Conservation (phyloP, 2,329 filamentous ascomycete species). For the Scopulariopsis brevicaulis region DNA sequence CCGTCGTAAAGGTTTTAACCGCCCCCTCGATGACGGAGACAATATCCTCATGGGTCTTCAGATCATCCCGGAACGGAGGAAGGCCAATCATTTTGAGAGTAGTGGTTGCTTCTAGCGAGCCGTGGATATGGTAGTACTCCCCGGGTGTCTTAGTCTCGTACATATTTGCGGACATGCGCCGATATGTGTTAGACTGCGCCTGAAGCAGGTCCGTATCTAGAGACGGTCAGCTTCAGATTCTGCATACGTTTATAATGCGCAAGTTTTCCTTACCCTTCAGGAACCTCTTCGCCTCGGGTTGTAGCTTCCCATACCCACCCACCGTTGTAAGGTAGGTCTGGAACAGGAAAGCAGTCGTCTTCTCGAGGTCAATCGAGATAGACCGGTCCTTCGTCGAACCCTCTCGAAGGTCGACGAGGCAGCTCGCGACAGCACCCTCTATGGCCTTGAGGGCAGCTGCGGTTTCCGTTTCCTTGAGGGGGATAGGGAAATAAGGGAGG, state of each 20-base stretch:
- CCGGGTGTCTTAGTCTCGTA: constrained; percentile 52
- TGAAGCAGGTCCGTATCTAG: constrained; percentile 53
- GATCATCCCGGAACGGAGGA: constrained; percentile 45
- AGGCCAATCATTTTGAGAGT: constrained; percentile 62
- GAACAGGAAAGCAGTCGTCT: constrained; percentile 34
- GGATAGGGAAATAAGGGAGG: constrained; percentile 19
- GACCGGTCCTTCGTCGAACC: constrained; percentile 15
- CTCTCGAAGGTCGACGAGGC: constrained; percentile 43
- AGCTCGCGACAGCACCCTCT: constrained; percentile 47
- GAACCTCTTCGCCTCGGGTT: constrained; percentile 16
- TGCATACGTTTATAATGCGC: constrained; percentile 16
- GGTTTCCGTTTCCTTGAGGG: constrained; percentile 27
- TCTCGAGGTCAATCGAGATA: constrained; percentile 39
- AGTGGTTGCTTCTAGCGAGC: constrained; percentile 59
- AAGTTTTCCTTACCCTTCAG: not conserved
- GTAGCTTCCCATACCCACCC: constrained; percentile 24
- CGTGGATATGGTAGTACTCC: constrained; percentile 65
- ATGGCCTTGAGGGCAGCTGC: constrained; percentile 41
- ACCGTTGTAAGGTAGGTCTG: constrained; percentile 22
- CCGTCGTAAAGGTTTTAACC: constrained; percentile 40
- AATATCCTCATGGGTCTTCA: constrained; percentile 48
- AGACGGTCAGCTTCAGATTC: constrained; percentile 14
- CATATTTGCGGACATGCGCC: constrained; percentile 61
- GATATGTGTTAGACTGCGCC: constrained; percentile 61
- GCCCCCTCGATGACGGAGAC: constrained; percentile 47